Evolutionary conservation across 1,284 basidiomycete genomes (phyloP), one percentile per base, ranked within the genome.

Genomic region (Cutaneotrichosporon mucoides): DNA sequence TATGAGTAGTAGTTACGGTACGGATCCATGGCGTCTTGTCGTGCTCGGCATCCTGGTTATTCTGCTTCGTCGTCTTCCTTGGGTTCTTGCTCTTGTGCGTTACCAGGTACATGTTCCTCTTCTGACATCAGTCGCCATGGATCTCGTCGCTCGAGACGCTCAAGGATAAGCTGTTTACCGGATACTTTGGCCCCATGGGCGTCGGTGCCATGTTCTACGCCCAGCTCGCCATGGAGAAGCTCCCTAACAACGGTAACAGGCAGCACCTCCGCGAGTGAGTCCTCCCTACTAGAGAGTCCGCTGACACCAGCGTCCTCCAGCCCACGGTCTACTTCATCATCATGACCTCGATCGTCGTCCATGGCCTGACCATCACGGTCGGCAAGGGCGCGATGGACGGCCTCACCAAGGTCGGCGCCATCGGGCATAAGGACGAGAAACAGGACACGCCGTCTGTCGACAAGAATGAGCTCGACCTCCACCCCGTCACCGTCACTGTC

Each of bases 1-100:
- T 34, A 74, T 77, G 57, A 64, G 65, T 38, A 68, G 73, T 35
- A 76, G 79, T 59, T 80, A 78, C 63, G 75, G 79, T 38, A 79
- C 95, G 52, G 84, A 82, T 34, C 85, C 89, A 2, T 92, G 91
- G 89, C 82, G 91, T 36, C 81, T 97, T 16, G 80, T 94, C 49
- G 85, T 91, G 35, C 83, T 92, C 42, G 90, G 88, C 1, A 82
- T 95, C 49, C 80, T 88, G 48, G 83, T 95, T 15, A 81, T 97
- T 60, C 66, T 91, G 0, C 77, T 94, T 24, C 84, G 90, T 37
- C 82, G 93, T 16, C 79, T 95, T 13, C 93, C 93, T 0, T 79
- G 87, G 66, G 88, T 95, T 72, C 79, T 92, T 24, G 82, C 83
- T 1, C 72, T 92, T 70, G 61, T 76, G 72, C 45, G 77, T 80